These are phyloP conservation scores for Candida berthetii DNA, from an alignment of 805 yeast genomes.

Conservation along the genomic window DNA sequence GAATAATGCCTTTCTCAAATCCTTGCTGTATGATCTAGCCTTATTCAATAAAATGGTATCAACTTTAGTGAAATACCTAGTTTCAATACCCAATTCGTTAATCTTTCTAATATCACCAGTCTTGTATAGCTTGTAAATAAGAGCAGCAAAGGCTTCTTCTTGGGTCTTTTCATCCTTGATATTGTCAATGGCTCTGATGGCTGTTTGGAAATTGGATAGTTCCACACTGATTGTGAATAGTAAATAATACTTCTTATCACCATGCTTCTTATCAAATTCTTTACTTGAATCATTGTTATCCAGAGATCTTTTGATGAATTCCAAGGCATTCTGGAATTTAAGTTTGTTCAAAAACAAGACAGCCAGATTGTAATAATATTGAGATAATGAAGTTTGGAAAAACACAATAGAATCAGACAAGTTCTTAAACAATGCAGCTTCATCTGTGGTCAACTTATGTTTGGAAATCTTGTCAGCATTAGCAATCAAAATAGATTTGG, in stretches of 20 bases:
- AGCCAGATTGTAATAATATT: slow-evolving; percentile 32
- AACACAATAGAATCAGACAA: slow-evolving; percentile 17
- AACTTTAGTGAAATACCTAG: slow-evolving; percentile 31
- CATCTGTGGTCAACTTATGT: slow-evolving; percentile 15
- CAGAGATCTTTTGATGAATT: slow-evolving; percentile 23
- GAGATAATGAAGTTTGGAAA: slow-evolving; percentile 24
- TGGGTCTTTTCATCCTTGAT: slow-evolving; percentile 12
- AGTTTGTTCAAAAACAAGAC: slow-evolving; percentile 26
- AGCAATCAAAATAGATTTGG: slow-evolving; percentile 24
- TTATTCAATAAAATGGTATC: slow-evolving; percentile 31
- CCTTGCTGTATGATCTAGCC: slow-evolving; percentile 19
- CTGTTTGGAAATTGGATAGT: slow-evolving; percentile 22
- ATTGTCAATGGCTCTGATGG: slow-evolving; percentile 26
- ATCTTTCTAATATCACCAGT: slow-evolving; percentile 32
- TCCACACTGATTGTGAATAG: slow-evolving; percentile 23
- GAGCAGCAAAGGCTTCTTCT: slow-evolving; percentile 21
- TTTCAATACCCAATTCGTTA: slow-evolving; percentile 35
- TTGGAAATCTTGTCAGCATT: slow-evolving; percentile 22
- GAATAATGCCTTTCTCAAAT: slow-evolving; percentile 27
- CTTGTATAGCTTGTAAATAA: slow-evolving; percentile 32
- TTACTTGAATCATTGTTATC: slow-evolving; percentile 10
- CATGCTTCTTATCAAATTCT: slow-evolving; percentile 15
- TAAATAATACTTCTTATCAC: slow-evolving; percentile 14
- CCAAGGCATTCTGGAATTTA: slow-evolving; percentile 26
- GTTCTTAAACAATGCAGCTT: slow-evolving; percentile 12